phyloP scores from a whole-genome alignment of 345 rosid species.

The Gossypium australe region DNA sequence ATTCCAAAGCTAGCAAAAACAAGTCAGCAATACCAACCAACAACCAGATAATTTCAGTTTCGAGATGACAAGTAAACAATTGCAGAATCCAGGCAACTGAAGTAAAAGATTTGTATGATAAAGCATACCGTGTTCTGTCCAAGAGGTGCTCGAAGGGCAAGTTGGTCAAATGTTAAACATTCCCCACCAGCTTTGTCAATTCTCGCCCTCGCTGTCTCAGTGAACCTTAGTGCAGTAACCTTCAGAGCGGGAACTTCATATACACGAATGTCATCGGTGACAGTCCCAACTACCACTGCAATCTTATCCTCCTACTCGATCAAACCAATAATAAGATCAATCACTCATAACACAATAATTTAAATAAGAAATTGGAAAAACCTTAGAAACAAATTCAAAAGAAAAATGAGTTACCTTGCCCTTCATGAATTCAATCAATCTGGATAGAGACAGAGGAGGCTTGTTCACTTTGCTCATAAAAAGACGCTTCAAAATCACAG shows the following conservation, averaged over 20 bases:
- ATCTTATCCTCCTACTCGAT: slow-evolving; percentile 52
- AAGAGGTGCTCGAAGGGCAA: slow-evolving; percentile 84
- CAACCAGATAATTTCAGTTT: neutral
- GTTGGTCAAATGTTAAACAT: slow-evolving; percentile 87
- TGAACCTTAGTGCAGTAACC: slow-evolving; percentile 78
- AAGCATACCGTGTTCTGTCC: slow-evolving; percentile 82
- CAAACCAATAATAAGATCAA: neutral
- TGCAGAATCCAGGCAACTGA: neutral
- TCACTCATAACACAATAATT: neutral
- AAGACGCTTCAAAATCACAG: slow-evolving; percentile 64
- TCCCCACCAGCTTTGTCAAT: slow-evolving; percentile 97
- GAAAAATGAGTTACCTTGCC: slow-evolving; percentile 42
- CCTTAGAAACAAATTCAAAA: neutral
- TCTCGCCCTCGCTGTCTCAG: slow-evolving; percentile 86
- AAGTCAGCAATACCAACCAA: neutral
- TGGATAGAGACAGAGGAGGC: slow-evolving; percentile 57
- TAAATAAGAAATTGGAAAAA: neutral
- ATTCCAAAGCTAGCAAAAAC: neutral
- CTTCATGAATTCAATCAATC: slow-evolving; percentile 43
- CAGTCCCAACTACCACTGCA: slow-evolving; percentile 78
- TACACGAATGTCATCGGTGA: slow-evolving; percentile 80
- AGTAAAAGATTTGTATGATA: neutral
- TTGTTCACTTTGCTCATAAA: slow-evolving; percentile 73
- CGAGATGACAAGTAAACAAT: neutral
- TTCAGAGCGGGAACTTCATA: slow-evolving; percentile 77